Base-by-base conservation (phyloP, 495 filamentous ascomycete species). In the Aspergillus nidulans region DNA sequence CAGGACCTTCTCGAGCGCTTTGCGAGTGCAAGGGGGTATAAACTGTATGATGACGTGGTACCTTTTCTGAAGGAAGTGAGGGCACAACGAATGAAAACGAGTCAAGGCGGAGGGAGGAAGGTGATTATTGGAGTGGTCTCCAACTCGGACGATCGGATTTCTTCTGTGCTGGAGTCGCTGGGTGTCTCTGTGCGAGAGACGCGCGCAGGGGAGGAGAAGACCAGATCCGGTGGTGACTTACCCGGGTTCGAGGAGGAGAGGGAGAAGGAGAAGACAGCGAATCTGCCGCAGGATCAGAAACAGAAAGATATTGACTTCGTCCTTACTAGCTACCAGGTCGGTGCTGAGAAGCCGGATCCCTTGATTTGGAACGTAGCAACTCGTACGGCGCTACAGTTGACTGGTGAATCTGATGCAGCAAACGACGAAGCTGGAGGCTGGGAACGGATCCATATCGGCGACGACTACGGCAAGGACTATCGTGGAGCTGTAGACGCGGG, bases 91-190 rank as follows among this genome's bases (percentile, higher is more conserved):
- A 7, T 8, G 20, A 16, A 24, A 5, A 4, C 26, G 36, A 19
- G 39, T 16, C 18, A 39, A 30, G 20, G 28, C 1, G 66, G 70
- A 6, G 44, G 54, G 59, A 30, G 52, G 43, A 54, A 63, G 18
- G 59, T 85, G 2, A 58, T 85, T 8, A 61, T 88, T 0, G 89
- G 89, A 4, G 73, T 91, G 15, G 72, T 92, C 45, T 87, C 86
- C 19, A 94, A 92, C 65, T 91, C 88, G 1, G 89, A 94, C 63
- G 82, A 87, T 60, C 78, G 89, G 0, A 81, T 91, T 1, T 75
- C 80, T 7, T 63, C 64, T 12, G 77, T 92, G 9, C 63, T 92
- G 10, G 67, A 75, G 16, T 81, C 80, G 7, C 63, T 92, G 15
- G 86, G 86, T 0, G 53, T 92, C 19, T 61, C 57, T 6, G 79